These are phyloP conservation scores for Boletus edulis DNA, from an alignment of 768 basidiomycete genomes.

Conservation along the genomic window DNA sequence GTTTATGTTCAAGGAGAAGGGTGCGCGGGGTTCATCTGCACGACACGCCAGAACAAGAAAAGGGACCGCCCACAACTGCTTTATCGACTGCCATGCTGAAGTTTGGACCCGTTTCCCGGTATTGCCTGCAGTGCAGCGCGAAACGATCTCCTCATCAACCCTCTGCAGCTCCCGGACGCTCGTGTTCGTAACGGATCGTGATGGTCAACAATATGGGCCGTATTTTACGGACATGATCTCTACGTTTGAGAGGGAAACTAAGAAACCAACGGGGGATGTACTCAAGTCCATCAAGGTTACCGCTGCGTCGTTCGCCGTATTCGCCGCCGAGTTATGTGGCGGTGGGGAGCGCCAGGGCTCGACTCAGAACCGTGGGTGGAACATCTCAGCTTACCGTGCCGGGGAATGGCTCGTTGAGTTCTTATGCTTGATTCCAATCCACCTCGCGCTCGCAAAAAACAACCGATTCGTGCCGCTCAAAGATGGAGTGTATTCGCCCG, in stretches of 20 bases:
- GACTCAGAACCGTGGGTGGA: slow-evolving; percentile 15
- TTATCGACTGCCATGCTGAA: slow-evolving; percentile 54
- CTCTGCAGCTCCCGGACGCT: slow-evolving; percentile 36
- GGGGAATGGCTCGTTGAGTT: slow-evolving; percentile 66
- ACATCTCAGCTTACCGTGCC: slow-evolving; percentile 39
- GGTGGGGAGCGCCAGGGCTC: background rate
- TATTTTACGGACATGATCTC: slow-evolving; percentile 47
- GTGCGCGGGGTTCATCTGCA: slow-evolving; percentile 13
- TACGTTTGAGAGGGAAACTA: slow-evolving; percentile 47
- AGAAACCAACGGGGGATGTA: slow-evolving; percentile 49
- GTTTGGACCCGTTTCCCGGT: slow-evolving; percentile 65
- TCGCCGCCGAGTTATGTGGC: slow-evolving; percentile 17
- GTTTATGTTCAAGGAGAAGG: slow-evolving; percentile 51
- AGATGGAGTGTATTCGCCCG: slow-evolving; percentile 51
- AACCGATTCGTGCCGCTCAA: slow-evolving; percentile 62
- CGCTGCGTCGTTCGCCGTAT: slow-evolving; percentile 28
- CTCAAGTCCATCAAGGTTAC: slow-evolving; percentile 39
- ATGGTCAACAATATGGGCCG: slow-evolving; percentile 33
- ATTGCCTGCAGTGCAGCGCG: slow-evolving; percentile 48
- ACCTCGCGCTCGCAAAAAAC: slow-evolving; percentile 56
- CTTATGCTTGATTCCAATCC: slow-evolving; percentile 62
- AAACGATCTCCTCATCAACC: slow-evolving; percentile 37
- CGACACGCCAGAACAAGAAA: background rate
- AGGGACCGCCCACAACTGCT: slow-evolving; percentile 42
- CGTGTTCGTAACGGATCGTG: slow-evolving; percentile 42